Evolutionary conservation across 176 grass and related monocot genomes (phyloP), one percentile per base, ranked within the genome.

Genomic region (Otatea glauca): DNA sequence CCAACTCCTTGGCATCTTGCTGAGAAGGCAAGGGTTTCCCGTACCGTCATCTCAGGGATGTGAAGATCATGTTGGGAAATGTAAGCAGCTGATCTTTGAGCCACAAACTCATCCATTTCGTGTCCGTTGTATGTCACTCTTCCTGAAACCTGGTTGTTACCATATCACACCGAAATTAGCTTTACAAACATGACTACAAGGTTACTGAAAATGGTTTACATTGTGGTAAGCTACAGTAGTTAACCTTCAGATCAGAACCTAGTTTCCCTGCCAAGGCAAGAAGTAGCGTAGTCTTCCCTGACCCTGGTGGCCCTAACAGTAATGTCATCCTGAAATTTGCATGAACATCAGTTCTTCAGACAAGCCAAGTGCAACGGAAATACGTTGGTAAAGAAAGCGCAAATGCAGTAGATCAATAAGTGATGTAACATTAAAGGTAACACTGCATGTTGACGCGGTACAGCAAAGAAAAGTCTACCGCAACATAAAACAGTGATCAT

Each of bases 41-140:
- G 83, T 15, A 94, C 92, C 5, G 92, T 94, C 92, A 94, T 92
- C 84, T 94, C 92, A 35, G 86, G 84, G 35, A 94, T 94, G 77
- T 94, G 92, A 43, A 94, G 86, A 63, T 94, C 92, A 74, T 94
- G 81, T 77, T 94, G 92, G 54, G 89, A 88, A 50, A 94, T 92
- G 67, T 94, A 94, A 39, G 92, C 92, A 59, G 92, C 84, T 54
- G 92, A 92, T 83, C 90, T 89, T 21, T 81, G 84, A 65, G 92
- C 73, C 25, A 92, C 92, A 72, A 94, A 94, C 61, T 94, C 92
- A 83, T 88, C 77, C 92, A 92, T 92, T 45, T 67, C 82, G 76
- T 94, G 90, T 43, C 92, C 92, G 65, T 94, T 94, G 74, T 88
- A 94, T 55, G 90, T 94, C 50, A 94, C 85, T 21, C 72, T 88